Conservation (phyloP, 768 basidiomycete genomes). For the Leccinellum albellum region DNA sequence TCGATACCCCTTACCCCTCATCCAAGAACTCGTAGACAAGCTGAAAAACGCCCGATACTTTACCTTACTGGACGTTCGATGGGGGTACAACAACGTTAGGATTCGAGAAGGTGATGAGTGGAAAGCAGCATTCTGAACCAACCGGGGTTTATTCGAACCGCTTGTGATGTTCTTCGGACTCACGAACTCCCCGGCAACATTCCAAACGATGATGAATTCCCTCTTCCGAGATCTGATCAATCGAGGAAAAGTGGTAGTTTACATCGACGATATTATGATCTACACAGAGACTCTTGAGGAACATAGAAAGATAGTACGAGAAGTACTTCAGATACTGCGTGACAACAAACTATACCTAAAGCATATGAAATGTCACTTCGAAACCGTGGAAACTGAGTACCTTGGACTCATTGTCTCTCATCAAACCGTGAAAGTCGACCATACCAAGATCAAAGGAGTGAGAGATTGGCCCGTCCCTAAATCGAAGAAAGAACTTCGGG, state of each 20-base stretch:
- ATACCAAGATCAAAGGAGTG: background rate
- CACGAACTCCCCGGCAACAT: background rate
- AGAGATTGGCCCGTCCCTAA: background rate
- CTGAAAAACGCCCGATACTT: background rate
- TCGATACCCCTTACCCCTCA: background rate
- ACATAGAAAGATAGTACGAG: too few relatives aligned
- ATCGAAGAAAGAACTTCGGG: background rate
- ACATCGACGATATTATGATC: too few relatives aligned
- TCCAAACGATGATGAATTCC: background rate
- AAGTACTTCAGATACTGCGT: too few relatives aligned
- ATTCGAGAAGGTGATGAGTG: background rate
- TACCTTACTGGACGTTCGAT: background rate
- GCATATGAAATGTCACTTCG: too few relatives aligned
- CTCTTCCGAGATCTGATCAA: too few relatives aligned
- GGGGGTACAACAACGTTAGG: background rate
- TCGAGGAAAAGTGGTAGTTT: too few relatives aligned
- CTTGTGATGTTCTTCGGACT: background rate
- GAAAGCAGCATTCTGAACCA: background rate
- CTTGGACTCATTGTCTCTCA: background rate
- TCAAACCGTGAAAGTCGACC: background rate
- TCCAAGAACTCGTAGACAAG: background rate
- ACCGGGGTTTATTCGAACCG: background rate
- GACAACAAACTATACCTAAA: too few relatives aligned
- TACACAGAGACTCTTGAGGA: too few relatives aligned
- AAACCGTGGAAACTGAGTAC: too few relatives aligned